Conservation (phyloP, 2,329 filamentous ascomycete genomes). For the Cercospora sesami region DNA sequence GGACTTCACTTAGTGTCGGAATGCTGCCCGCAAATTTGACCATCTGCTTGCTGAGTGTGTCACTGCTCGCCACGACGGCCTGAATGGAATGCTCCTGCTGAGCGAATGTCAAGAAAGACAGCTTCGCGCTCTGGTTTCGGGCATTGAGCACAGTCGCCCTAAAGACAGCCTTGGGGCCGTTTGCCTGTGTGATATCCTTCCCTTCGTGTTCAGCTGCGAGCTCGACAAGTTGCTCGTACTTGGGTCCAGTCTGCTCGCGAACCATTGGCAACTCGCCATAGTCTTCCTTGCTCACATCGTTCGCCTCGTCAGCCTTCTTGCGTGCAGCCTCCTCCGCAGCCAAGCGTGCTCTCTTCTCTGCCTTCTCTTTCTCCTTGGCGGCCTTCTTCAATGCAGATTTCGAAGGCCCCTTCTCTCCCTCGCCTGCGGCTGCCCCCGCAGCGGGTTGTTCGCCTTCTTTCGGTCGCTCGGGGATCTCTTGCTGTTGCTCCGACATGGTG, state of each 20-base stretch:
- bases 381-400: constrained; percentile 86
- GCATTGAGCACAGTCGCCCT: constrained; percentile 84
- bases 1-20: constrained; percentile 74
- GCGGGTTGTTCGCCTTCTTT: constrained; percentile 31
- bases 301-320: constrained; percentile 66
- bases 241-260: constrained; percentile 45
- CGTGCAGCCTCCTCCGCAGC: constrained; percentile 67
- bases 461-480: constrained; percentile 35
- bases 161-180: constrained; percentile 63
- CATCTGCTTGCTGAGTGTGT: constrained; percentile 74
- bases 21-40: constrained; percentile 83
- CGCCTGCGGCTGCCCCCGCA: constrained; percentile 26
- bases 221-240: constrained; percentile 61
- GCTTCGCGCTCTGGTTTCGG: constrained; percentile 83
- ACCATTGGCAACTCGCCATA: constrained; percentile 71
- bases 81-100: constrained; percentile 76
- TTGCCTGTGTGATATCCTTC: constrained; percentile 31
- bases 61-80: constrained; percentile 60
- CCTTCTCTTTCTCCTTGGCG: constrained; percentile 83
- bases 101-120: constrained; percentile 84
- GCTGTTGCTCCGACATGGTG: constrained; percentile 13
- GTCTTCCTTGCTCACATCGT: constrained; percentile 69
- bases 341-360: constrained; percentile 66
- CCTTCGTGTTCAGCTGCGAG: constrained; percentile 61
- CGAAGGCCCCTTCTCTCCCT: constrained; percentile 54